Evolutionary conservation across 805 yeast species (phyloP).

Genomic region (Pichia scutulata): DNA sequence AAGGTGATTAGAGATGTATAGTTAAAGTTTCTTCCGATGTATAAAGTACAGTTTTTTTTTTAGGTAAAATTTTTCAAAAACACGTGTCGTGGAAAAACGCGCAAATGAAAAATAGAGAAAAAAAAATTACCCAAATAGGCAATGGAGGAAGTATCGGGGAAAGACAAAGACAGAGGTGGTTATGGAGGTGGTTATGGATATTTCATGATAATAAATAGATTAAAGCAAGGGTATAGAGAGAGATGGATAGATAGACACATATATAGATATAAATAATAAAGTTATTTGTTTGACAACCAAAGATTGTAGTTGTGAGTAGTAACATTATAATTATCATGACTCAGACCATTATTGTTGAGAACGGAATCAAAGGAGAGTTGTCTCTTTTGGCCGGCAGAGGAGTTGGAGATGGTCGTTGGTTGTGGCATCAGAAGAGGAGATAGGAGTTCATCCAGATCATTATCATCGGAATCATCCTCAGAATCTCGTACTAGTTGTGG

Average conservation of each 20-base stretch:
- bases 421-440: not conserved
- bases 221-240: not conserved
- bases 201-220: too few relatives aligned
- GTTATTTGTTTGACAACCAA: constrained; percentile 5
- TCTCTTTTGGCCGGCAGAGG: not conserved
- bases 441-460: not conserved
- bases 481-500: not conserved
- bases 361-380: constrained; percentile 3
- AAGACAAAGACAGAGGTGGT: too few relatives aligned
- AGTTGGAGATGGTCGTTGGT: not conserved
- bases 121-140: too few relatives aligned
- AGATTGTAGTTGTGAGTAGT: constrained; percentile 7
- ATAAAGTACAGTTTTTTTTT: too few relatives aligned
- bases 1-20: not conserved
- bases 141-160: too few relatives aligned
- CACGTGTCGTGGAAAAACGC: too few relatives aligned
- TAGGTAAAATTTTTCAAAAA: too few relatives aligned
- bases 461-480: not conserved
- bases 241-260: too few relatives aligned
- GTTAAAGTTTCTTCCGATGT: too few relatives aligned
- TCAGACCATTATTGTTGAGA: not conserved
- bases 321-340: not conserved
- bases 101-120: too few relatives aligned
- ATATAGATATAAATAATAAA: too few relatives aligned
- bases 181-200: too few relatives aligned